Percentiles rank a stretch among this genome's conserved stretches.
These are phyloP conservation scores for Punctularia strigosozonata DNA, from an alignment of 768 basidiomycete species.

Conservation along the genomic window DNA sequence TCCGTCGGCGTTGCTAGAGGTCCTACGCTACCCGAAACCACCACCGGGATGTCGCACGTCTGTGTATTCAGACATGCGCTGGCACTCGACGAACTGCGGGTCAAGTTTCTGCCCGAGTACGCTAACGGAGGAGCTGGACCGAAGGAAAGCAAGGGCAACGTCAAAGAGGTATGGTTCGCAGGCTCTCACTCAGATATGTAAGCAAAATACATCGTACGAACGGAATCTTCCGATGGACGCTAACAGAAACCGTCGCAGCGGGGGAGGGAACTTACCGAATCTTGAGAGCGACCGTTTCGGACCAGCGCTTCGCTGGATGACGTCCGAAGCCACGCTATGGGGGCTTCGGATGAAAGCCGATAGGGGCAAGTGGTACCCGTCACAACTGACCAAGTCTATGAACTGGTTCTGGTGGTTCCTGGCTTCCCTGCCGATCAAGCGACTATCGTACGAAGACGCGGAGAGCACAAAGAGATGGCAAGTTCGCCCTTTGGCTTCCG, in stretches of 20 bases:
- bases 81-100: slow-evolving; percentile 61
- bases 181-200: slow-evolving; percentile 29
- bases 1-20: slow-evolving; percentile 57
- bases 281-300: no score
- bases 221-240: no score
- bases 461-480: no score
- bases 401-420: neutral
- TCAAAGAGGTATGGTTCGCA: slow-evolving; percentile 33
- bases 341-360: no score
- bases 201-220: no score
- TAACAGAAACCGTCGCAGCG: no score
- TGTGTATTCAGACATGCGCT: slow-evolving; percentile 69
- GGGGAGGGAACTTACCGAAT: no score
- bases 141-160: slow-evolving; percentile 5
- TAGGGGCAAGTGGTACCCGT: no score
- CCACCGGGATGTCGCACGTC: slow-evolving; percentile 44
- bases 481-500: no score
- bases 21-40: slow-evolving; percentile 55
- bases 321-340: no score
- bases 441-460: slow-evolving; percentile 1
- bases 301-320: no score
- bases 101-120: slow-evolving; percentile 36
- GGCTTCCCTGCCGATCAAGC: slow-evolving; percentile 2
- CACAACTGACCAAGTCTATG: no score
- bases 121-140: slow-evolving; percentile 16